Evolutionary conservation across 441 rosid genomes (phyloP).

Genomic region (Raphanus hybrid): DNA sequence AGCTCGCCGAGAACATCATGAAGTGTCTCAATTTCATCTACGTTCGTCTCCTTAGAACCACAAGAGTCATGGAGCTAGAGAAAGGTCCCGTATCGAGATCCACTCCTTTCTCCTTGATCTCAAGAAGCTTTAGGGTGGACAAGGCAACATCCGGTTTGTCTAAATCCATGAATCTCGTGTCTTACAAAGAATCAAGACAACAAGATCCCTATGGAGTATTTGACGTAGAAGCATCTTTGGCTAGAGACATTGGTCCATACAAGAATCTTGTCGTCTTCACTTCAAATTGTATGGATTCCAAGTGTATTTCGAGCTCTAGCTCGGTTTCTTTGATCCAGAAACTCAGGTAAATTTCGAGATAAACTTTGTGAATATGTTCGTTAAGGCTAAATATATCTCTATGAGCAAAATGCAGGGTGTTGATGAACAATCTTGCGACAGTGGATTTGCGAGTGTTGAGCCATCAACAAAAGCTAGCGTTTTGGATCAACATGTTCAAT

Average conservation of each 20-base stretch:
- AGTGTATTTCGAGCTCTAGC: constrained; percentile 82
- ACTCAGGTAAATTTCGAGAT: constrained; percentile 56
- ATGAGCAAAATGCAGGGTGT: constrained; percentile 54
- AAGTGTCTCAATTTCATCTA: constrained; percentile 84
- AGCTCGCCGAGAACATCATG: constrained; percentile 82
- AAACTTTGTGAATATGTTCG: background rate
- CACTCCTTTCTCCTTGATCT: constrained; percentile 52
- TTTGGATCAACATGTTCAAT: constrained; percentile 99
- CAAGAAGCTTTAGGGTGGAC: constrained; percentile 83
- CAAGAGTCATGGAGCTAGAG: constrained; percentile 83
- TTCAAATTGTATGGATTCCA: constrained; percentile 73
- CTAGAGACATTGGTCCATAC: constrained; percentile 88
- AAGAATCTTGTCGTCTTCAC: constrained; percentile 88
- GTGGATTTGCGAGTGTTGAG: constrained; percentile 71
- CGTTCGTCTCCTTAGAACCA: constrained; percentile 78
- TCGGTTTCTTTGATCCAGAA: constrained; percentile 71
- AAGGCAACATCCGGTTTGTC: constrained; percentile 43
- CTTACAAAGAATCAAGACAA: constrained; percentile 75
- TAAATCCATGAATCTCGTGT: constrained; percentile 55
- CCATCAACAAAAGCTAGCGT: constrained; percentile 82
- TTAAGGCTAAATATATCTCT: background rate
- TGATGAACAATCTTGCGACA: constrained; percentile 73
- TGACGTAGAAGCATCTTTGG: constrained; percentile 70
- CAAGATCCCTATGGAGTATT: constrained; percentile 90
- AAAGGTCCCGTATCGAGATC: constrained; percentile 77